Base-by-base conservation (phyloP, 1,284 basidiomycete genomes). In the Pseudozyma sp. region DNA sequence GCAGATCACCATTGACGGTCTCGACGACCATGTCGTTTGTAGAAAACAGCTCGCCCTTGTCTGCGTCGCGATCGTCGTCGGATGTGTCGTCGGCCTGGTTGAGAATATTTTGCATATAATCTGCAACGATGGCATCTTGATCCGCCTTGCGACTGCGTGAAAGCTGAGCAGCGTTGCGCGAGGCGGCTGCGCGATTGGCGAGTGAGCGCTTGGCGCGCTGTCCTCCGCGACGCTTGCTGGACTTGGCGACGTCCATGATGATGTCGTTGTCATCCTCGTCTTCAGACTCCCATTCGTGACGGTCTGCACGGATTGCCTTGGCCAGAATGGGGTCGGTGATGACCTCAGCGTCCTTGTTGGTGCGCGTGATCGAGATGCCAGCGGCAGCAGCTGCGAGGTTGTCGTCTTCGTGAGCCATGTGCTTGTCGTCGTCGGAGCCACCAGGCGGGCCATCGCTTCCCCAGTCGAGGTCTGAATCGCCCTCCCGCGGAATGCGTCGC, bases 21-120 rank as follows among this genome's bases (percentile, higher is more conserved):
- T 66, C 67, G 11, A 70, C 63, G 9, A 58, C 43, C 58, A 58
- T 54, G 35, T 62, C 57, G 34, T 62, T 59, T 10, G 33, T 42
- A 11, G 60, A 30, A 31, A 63, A 62, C 1, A 64, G 52, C 10
- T 14, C 51, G 8, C 16, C n/a, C 19, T 58, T 42, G 13, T 53
- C 62, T 14, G 55, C 45, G 13, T 44, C 60, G 3, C 60, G 53
- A 2, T 68, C 65, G 7, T 62, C 56, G 9, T 65, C 65, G 2
- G 59, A 58, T 1, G 34, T n/a, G 11, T 54, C 54, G 17, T 47
- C 29, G n/a, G 63, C 57, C 19, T 68, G 68, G 34, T 60, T 54
- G 60, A 80, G 63, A 30, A 75, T 77, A 62, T 83, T 83, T 53
- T 77, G 70, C 62, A 82, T 78, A 61, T 81, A 83, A 39, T 83